Conservation (phyloP, 2,329 filamentous ascomycete genomes). For the Endoconidiophora laricicola region DNA sequence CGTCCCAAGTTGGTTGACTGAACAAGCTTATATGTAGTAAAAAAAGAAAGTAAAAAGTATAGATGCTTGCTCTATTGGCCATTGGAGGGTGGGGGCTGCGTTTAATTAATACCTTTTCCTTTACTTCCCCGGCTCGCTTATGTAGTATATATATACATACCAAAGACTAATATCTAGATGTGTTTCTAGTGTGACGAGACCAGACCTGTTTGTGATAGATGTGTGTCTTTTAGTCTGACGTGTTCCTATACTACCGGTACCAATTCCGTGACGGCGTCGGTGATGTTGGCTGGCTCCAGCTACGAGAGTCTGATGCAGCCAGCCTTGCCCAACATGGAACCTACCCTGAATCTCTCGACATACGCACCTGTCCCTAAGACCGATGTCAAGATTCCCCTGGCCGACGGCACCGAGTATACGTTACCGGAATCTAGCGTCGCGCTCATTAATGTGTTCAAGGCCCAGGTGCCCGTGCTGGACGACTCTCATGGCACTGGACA, state of each 20-base stretch:
- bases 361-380: neutral
- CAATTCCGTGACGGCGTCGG: slow-evolving; percentile 15
- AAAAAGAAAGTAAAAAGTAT: neutral
- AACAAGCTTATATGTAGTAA: neutral
- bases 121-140: no score
- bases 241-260: slow-evolving; percentile 28
- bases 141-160: neutral
- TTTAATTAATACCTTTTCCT: no score
- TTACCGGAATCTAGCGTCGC: neutral
- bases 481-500: neutral
- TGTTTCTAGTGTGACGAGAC: slow-evolving; percentile 34
- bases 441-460: neutral
- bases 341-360: neutral
- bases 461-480: neutral
- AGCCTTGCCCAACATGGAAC: slow-evolving; percentile 1
- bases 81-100: no score
- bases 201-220: slow-evolving; percentile 32
- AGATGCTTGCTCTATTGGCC: no score
- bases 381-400: neutral
- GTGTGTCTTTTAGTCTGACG: slow-evolving; percentile 27
- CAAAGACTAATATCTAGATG: slow-evolving; percentile 7
- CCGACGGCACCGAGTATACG: neutral
- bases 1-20: slow-evolving; percentile 5
- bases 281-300: neutral
- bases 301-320: slow-evolving; percentile 6